Evolutionary conservation across 2,329 filamentous ascomycete genomes (phyloP), one percentile per base, ranked within the genome.

Genomic region (Venturia pyrina): DNA sequence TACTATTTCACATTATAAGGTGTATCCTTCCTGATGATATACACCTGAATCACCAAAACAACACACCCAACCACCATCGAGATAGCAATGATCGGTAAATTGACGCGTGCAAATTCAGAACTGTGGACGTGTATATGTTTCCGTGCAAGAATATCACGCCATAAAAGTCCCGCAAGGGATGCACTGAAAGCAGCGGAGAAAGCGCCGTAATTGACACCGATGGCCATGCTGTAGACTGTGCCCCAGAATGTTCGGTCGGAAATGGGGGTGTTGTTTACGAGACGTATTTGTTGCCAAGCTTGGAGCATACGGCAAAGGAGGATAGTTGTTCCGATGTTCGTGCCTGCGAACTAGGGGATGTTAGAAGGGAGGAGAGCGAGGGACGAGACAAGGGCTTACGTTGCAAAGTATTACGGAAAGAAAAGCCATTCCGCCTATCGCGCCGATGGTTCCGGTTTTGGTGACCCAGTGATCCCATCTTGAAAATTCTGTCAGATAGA

Each of bases 251-350:
- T 88, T 3, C 88, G 82, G 56, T 90, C 77, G 15, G 78, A 82
- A 62, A 91, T 88, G 0, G 80, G 74, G 1, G 73, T 75, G 0
- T 75, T 75, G 48, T 79, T 81, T 0, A 69, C 67, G 0, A 71
- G 65, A 69, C 88, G 85, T 50, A 91, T 89, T 1, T 77, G 70
- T 68, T 84, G 78, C 89, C 89, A 91, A 0, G 83, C 78, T 72
- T 91, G 88, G 13, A 91, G 83, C 7, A 90, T 82, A 3, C 88
- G 85, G 10, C 83, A 89, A 1, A 91, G 79, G 0, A 91, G 82
- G 71, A 91, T 91, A 0, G 88, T 88, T 0, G 88, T 89, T 43
- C 89, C 88, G 64, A 91, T 91, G 69, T 91, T 91, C 1, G 89
- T 91, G 21, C 89, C 89, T 0, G 89, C 87, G 69, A 90, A 91